A percentile compares a stretch with the other conserved stretches of the same genome.
phyloP scores from a whole-genome alignment of 1,139 yeast genomes.

The Yamadazyma friedrichii region DNA sequence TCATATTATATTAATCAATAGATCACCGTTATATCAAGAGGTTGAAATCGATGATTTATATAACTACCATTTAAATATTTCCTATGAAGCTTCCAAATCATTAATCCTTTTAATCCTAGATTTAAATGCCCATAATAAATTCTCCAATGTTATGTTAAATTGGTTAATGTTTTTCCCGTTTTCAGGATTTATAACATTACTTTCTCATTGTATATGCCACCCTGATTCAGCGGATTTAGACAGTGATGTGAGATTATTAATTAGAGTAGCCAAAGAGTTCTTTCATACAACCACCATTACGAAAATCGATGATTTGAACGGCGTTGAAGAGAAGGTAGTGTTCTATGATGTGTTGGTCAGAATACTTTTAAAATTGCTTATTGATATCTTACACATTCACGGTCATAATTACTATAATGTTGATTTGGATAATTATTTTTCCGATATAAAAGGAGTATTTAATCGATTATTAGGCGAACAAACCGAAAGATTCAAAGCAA shows the following conservation, averaged over 20 bases:
- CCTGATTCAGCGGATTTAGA: constrained; percentile 25
- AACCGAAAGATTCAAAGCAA: constrained; percentile 3
- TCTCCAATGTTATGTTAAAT: constrained; percentile 23
- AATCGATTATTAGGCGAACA: constrained; percentile 4
- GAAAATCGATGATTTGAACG: not conserved
- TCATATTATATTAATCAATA: constrained; percentile 35
- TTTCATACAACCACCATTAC: not conserved
- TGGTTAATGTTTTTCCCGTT: constrained; percentile 35
- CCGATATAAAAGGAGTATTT: constrained; percentile 3
- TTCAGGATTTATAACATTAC: constrained; percentile 31
- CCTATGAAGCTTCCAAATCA: constrained; percentile 33
- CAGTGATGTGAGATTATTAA: constrained; percentile 29
- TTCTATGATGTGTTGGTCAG: constrained; percentile 19
- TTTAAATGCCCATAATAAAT: constrained; percentile 14
- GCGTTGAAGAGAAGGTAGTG: constrained; percentile 16
- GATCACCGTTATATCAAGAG: constrained; percentile 20
- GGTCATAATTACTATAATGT: constrained; percentile 13
- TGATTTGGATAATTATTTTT: constrained; percentile 17
- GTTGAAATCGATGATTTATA: constrained; percentile 16
- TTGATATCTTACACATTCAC: constrained; percentile 6
- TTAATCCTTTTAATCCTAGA: constrained; percentile 24
- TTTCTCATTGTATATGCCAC: constrained; percentile 28
- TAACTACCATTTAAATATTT: constrained; percentile 18
- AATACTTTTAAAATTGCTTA: constrained; percentile 20
- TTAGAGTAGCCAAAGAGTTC: constrained; percentile 15